Evolutionary conservation across 768 basidiomycete genomes (phyloP), one percentile per base, ranked within the genome.

Genomic region (Dictyophora rubrovolvata): DNA sequence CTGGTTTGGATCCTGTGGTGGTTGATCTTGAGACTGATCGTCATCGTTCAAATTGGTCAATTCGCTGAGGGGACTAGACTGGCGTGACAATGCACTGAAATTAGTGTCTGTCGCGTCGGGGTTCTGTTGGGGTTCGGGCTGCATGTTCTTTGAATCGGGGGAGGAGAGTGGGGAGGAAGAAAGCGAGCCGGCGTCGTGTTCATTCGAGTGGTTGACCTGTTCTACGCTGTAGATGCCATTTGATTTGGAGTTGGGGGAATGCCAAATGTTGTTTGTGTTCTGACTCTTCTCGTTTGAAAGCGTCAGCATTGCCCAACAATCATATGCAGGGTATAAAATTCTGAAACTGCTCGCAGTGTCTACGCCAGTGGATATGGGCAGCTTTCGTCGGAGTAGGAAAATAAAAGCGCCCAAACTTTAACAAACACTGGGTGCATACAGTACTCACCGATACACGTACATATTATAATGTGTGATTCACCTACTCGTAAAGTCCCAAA

Each of bases 41-140:
- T 74, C 73, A 64, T 82, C 81, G 46, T 84, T 81, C 0, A 84
- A 77, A 0, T 85, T 83, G 8, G 87, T 87, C 22, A 88, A 80
- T 62, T 88, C 87, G 63, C 84, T 88, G 67, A 90, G 80, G 2
- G 87, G 87, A 0, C 87, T 87, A 20, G 84, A 84, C 60, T 76
- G 76, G 33, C 82, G 74, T 57, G 84, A 86, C 14, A 69, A 65
- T 56, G 70, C 63, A 61, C 69, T 72, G 69, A 67, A 70, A 46
- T 74, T 71, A 62, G 73, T 71, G 9, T 64, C 66, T 57, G 42
- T 42, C 42, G 42, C 42, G 42, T 73, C 69, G 60, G 71, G 60
- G 61, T 69, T 53, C 36, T 65, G 66, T 28, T 61, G 61, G 28
- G 37, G 21, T 20, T 61, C 60, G 42, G 64, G 66, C 54, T 68